Conservation (phyloP, 2,329 filamentous ascomycete species). For the Ophiostoma piceae region DNA sequence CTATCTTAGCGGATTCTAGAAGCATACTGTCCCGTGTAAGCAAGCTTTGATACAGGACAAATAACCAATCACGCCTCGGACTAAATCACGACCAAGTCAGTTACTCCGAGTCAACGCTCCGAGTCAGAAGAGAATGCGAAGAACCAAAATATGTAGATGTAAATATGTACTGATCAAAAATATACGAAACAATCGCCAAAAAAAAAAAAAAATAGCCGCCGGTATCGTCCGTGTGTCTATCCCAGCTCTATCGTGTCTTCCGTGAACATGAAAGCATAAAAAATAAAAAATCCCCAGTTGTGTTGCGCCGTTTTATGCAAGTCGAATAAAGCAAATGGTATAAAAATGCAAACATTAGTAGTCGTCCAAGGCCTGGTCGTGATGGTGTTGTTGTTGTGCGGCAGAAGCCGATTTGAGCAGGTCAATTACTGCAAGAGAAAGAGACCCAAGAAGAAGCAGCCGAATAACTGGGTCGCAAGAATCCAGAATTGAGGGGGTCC, state of each 20-base stretch:
- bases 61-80: background rate
- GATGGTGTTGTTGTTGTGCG: background rate
- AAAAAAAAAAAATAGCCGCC: background rate
- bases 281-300: background rate
- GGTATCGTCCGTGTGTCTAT: background rate
- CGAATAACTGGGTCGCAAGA: slow-evolving; percentile 45
- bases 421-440: background rate
- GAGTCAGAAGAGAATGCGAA: background rate
- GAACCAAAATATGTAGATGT: background rate
- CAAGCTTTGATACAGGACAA: background rate
- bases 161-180: background rate
- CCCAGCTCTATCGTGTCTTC: background rate
- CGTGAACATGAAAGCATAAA: background rate
- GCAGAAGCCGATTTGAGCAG: background rate
- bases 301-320: slow-evolving; percentile 8
- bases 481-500: slow-evolving; percentile 42
- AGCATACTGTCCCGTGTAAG: background rate
- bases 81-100: background rate
- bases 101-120: background rate
- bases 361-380: background rate
- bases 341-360: slow-evolving; percentile 11
- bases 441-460: slow-evolving; percentile 36
- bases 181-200: background rate
- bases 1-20: background rate
- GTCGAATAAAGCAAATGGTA: slow-evolving; percentile 3